phyloP scores from a whole-genome alignment of 345 rosid genomes.

The Pistacia atlantica region DNA sequence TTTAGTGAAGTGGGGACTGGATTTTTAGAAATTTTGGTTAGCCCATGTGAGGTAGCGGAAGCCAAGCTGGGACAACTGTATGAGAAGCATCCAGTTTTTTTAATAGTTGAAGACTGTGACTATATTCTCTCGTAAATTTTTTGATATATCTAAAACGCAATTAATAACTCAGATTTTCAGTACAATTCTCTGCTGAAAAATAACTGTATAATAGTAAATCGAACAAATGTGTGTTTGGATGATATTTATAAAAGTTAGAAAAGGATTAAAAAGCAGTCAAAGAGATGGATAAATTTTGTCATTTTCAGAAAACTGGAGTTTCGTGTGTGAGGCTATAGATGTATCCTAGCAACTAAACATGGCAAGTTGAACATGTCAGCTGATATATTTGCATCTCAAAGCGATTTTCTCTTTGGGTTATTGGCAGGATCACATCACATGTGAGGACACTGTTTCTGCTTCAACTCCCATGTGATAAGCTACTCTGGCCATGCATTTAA shows the following conservation, averaged over 20 bases:
- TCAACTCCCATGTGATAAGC: slow-evolving; percentile 46
- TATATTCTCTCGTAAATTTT: background rate
- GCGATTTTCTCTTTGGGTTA: slow-evolving; percentile 10
- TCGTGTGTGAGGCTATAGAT: background rate
- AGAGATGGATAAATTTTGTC: background rate
- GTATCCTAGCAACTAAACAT: slow-evolving; percentile 48
- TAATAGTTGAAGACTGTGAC: slow-evolving; percentile 18
- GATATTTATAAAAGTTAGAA: background rate
- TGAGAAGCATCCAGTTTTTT: background rate
- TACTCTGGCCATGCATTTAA: slow-evolving; percentile 27
- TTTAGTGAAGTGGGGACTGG: slow-evolving; percentile 22
- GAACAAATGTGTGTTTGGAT: too few species aligned
- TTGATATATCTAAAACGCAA: too few species aligned
- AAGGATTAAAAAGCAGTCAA: background rate
- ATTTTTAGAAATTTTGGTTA: background rate
- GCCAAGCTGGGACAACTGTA: slow-evolving; percentile 14
- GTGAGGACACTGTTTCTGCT: slow-evolving; percentile 23
- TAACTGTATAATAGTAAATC: too few species aligned
- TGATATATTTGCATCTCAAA: slow-evolving; percentile 12
- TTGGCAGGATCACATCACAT: slow-evolving; percentile 44
- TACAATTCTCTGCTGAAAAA: too few species aligned
- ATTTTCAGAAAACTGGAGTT: background rate
- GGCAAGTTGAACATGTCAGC: slow-evolving; percentile 18
- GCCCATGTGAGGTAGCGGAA: slow-evolving; percentile 29
- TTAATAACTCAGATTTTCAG: background rate